A percentile compares a stretch with the other conserved stretches of the same genome.
Evolutionary conservation across 2,329 filamentous ascomycete species (phyloP).

Genomic region (Calonectria leucothoes): DNA sequence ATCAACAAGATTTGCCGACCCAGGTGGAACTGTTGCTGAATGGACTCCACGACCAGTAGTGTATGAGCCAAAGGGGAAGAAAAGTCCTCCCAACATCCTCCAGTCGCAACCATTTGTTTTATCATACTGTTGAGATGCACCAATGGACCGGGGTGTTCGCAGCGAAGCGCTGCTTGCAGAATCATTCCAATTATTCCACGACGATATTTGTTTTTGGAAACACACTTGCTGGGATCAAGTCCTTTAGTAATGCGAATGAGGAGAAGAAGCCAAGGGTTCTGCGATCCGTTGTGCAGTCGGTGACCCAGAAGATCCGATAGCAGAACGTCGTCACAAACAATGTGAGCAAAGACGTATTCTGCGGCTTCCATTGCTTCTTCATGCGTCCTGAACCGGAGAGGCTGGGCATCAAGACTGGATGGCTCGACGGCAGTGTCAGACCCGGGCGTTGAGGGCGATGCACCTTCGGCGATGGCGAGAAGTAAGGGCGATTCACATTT

Average conservation of each 20-base stretch:
- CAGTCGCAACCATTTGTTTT: not conserved
- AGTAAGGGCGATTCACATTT: not conserved
- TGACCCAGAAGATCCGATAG: not conserved
- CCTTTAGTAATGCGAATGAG: not conserved
- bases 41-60: not conserved
- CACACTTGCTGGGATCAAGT: not conserved
- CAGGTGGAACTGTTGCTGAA: not conserved
- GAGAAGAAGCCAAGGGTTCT: not conserved
- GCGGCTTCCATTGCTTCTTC: not conserved
- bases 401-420: not conserved
- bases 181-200: not conserved
- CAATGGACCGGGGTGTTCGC: not conserved
- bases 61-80: not conserved
- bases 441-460: not conserved
- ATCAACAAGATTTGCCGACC: not conserved
- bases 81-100: not conserved
- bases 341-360: not conserved
- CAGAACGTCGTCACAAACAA: not conserved
- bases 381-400: not conserved
- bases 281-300: not conserved
- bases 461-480: not conserved
- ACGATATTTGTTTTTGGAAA: not conserved
- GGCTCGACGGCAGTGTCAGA: not conserved
- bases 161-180: not conserved
- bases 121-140: not conserved